Percentiles rank a stretch among this genome's conserved stretches.
These are phyloP conservation scores for Trapa incisa DNA, from an alignment of 345 rosid genomes.

Conservation along the genomic window DNA sequence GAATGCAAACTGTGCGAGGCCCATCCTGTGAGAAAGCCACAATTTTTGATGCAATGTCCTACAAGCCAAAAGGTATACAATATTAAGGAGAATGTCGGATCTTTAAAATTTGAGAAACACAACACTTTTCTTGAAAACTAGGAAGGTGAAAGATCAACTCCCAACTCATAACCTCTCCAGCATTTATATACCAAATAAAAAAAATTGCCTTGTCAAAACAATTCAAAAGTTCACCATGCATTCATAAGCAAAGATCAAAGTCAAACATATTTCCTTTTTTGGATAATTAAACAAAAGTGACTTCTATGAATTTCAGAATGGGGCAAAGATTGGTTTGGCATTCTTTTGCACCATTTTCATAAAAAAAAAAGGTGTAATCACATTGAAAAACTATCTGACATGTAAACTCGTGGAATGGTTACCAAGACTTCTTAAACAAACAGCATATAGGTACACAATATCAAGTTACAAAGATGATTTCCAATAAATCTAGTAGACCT, in stretches of 20 bases:
- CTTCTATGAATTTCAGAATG: background rate
- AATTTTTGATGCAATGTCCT: slow-evolving; percentile 78
- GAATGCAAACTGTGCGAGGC: slow-evolving; percentile 67
- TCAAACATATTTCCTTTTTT: background rate
- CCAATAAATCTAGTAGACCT: background rate
- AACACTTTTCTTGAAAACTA: no score
- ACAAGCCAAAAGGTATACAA: slow-evolving; percentile 8
- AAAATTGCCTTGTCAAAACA: no score
- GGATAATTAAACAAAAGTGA: background rate
- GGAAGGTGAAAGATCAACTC: background rate
- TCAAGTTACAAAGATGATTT: no score
- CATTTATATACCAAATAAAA: background rate
- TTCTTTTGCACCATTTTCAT: background rate
- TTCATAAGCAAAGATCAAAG: no score
- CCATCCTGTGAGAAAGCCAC: slow-evolving; percentile 69
- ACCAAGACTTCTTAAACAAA: no score
- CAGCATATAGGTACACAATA: no score
- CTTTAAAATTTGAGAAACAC: no score
- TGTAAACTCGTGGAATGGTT: background rate
- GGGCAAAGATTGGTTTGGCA: background rate
- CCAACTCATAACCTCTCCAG: background rate
- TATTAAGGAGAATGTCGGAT: background rate
- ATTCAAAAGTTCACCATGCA: no score
- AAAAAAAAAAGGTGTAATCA: background rate
- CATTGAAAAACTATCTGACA: background rate